These are phyloP conservation scores for Phytopythium mirpurense DNA, from an alignment of 352 stramenopile species.

Conservation along the genomic window DNA sequence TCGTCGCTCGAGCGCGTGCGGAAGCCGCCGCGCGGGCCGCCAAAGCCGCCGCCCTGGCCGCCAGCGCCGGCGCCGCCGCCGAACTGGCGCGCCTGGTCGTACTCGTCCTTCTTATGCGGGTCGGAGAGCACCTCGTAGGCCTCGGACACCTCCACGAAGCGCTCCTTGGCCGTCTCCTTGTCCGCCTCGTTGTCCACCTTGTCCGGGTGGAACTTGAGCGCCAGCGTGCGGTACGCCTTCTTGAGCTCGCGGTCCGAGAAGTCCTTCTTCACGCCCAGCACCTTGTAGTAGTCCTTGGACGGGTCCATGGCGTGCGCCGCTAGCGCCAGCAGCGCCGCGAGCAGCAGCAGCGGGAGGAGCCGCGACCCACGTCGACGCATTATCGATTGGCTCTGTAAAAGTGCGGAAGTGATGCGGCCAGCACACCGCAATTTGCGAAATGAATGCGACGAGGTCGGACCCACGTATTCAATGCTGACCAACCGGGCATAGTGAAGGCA, in stretches of 20 bases:
- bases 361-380: constrained; percentile 2
- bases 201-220: constrained; percentile 89
- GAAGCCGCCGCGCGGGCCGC: constrained; percentile 13
- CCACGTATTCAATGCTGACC: neutral
- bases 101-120: constrained; percentile 82
- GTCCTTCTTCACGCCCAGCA: constrained; percentile 63
- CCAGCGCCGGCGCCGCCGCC: constrained; percentile 13
- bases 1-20: constrained; percentile 39
- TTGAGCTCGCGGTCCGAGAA: constrained; percentile 81
- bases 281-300: constrained; percentile 80
- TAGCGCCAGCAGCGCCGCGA: constrained; percentile 17
- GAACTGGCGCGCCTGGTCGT: constrained; percentile 76
- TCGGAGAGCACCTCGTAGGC: constrained; percentile 93
- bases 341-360: constrained; percentile 19
- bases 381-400: no score
- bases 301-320: constrained; percentile 40
- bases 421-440: neutral
- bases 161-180: constrained; percentile 83
- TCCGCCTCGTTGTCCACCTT: constrained; percentile 79
- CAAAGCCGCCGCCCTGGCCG: constrained; percentile 15
- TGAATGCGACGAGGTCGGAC: neutral
- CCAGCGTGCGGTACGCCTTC: constrained; percentile 85
- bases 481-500: neutral
- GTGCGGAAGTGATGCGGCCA: neutral
- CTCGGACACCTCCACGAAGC: constrained; percentile 91